Conservation (phyloP, 2,329 filamentous ascomycete species). For the Arthrinium puccinioides region DNA sequence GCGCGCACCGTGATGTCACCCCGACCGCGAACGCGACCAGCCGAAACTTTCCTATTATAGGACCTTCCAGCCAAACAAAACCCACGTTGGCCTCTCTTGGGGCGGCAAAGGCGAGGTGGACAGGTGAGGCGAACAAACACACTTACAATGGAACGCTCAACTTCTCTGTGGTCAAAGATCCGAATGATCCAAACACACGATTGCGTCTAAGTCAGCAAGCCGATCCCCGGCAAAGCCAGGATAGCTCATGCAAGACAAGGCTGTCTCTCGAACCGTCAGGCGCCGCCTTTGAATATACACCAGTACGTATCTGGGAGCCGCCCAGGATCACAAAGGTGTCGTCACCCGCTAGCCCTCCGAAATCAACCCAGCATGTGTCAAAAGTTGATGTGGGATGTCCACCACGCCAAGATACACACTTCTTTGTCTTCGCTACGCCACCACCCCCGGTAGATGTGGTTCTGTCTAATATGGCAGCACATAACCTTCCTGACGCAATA, state of each 20-base stretch:
- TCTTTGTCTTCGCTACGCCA: conserved; percentile 21
- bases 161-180: conserved; percentile 74
- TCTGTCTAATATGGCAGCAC: conserved; percentile 46
- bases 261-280: too few relatives aligned
- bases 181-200: conserved; percentile 55
- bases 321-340: too few relatives aligned
- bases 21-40: too few relatives aligned
- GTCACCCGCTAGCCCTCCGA: conserved; percentile 11
- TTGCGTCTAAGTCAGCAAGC: conserved; percentile 61
- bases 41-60: too few relatives aligned
- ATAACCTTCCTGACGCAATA: conserved; percentile 58
- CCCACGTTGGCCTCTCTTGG: too few relatives aligned
- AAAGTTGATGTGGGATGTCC: conserved; percentile 15
- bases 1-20: too few relatives aligned
- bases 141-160: conserved; percentile 37
- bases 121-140: conserved; percentile 28
- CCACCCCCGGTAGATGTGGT: conserved; percentile 37
- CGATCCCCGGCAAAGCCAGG: conserved; percentile 42
- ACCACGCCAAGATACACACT: conserved; percentile 15
- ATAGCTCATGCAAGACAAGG: conserved; percentile 23
- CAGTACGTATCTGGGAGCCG: too few relatives aligned
- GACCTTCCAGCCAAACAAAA: too few relatives aligned
- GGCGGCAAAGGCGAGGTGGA: too few relatives aligned
- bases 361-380: conserved; percentile 4
- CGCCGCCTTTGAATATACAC: too few relatives aligned